Evolutionary conservation across 441 rosid species (phyloP).

Genomic region (Adansonia grandidieri): DNA sequence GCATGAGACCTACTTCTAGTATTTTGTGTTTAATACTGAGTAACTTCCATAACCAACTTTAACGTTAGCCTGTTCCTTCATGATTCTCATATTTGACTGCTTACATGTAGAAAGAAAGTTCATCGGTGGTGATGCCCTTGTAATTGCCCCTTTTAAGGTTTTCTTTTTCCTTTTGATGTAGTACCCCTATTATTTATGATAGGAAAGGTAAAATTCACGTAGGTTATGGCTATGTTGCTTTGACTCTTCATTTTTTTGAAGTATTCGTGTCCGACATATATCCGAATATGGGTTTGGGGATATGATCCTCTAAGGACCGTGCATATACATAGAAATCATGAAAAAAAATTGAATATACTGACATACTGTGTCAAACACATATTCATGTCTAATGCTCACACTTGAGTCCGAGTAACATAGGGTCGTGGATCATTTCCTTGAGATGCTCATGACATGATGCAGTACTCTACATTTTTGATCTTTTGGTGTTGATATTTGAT

Average conservation of each 20-base stretch:
- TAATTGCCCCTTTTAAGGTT: not conserved
- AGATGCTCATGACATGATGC: not conserved
- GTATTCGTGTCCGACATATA: no score
- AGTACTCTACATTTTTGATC: not conserved
- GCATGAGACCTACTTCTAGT: not conserved
- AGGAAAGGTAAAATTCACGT: not conserved
- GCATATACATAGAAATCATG: no score
- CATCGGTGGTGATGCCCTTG: not conserved
- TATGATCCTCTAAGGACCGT: no score
- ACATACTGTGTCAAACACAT: no score
- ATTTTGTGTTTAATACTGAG: not conserved
- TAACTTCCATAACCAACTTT: slow-evolving; percentile 1
- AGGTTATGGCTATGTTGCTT: no score
- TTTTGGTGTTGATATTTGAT: not conserved
- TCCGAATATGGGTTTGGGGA: no score
- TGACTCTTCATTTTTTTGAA: no score
- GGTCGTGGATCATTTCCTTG: not conserved
- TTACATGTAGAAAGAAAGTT: not conserved
- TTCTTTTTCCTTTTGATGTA: not conserved
- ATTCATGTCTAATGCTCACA: no score
- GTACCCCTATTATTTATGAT: not conserved
- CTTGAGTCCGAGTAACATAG: no score
- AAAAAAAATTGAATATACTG: no score
- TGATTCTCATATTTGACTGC: slow-evolving; percentile 4
- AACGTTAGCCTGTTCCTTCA: not conserved